phyloP scores from a whole-genome alignment of 768 basidiomycete species.

The Cubamyces sp. region DNA sequence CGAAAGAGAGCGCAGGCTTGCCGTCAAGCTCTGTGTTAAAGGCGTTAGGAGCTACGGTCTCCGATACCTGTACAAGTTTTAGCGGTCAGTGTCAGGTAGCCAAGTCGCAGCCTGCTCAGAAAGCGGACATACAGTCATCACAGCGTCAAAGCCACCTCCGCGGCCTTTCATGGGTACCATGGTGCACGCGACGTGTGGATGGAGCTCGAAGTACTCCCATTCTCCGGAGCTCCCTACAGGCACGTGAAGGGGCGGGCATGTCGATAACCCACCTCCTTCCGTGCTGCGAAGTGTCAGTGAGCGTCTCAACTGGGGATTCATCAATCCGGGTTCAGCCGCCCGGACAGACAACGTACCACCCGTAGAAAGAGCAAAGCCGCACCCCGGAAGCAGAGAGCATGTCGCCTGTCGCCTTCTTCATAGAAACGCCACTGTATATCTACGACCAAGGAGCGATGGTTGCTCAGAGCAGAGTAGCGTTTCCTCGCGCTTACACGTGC shows the following conservation, averaged over 20 bases:
- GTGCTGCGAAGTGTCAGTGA: conserved; percentile 4
- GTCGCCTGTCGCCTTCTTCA: conserved; percentile 12
- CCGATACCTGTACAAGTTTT: conserved; percentile 22
- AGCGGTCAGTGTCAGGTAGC: no score
- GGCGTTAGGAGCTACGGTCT: conserved; percentile 26
- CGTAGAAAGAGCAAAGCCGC: conserved; percentile 6
- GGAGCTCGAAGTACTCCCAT: conserved; percentile 30
- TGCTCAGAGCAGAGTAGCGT: neutral
- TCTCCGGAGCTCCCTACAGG: neutral
- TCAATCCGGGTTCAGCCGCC: neutral
- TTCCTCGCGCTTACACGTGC: neutral
- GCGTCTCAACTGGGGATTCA: no score
- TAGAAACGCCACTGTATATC: conserved; percentile 7
- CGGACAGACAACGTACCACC: neutral
- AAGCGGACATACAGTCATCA: conserved; percentile 16
- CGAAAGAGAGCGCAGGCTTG: conserved; percentile 44
- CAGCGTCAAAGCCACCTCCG: conserved; percentile 14
- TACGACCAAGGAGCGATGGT: neutral
- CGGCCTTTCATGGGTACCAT: conserved; percentile 7
- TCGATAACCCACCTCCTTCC: conserved; percentile 14
- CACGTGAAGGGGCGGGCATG: conserved; percentile 16
- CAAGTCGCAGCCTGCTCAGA: no score
- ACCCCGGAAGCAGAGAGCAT: conserved; percentile 1
- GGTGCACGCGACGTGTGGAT: conserved; percentile 9
- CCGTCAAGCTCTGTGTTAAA: conserved; percentile 44